Base-by-base conservation (phyloP, 164 flowering plant genomes). In the Paratinospora sagittata region DNA sequence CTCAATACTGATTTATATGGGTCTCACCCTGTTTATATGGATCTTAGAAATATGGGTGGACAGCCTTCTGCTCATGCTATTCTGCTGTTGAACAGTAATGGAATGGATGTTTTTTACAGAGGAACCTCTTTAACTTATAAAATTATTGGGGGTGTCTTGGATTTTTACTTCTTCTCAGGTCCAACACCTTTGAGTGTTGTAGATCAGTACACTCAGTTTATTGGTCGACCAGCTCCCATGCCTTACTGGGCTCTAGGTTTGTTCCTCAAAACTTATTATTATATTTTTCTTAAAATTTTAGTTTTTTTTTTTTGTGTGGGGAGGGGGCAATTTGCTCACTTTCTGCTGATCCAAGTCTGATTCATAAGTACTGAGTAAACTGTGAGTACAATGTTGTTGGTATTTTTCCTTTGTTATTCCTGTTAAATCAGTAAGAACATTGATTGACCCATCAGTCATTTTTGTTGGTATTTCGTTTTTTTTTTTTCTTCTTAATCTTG, bases 191-290 rank as follows among this genome's bases (percentile, higher is more conserved):
- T 95, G 30, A 80, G 37, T 33, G 97, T 92, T 67, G 90, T 91
- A 57, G 97, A 95, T 81, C 99, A 92, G 87, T 92, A 95, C 64
- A 95, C 98, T 24, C 52, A 74, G 12, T 77, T 92, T 27, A 74
- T 90, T 11, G 99, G 99, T 36, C 77, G 99, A 37, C 99, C 98
- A 8, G 99, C 98, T 66, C 89, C 99, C 4, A 95, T 92, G 98
- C 99, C 99, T 70, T 92, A 92, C 82, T 95, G 99, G 98, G 79
- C 99, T 76, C 78, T 92, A 57, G 98, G 98, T 94, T 85, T 80
- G 73, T 49, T 30, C 3, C 37, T 57, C 68, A 34, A 65, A 8
- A 21, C n/a, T 27, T 27, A 27, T 13, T 36, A 24, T 36, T 39
- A n/a, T 43, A 41, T n/a, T 19, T 8, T 17, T 39, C 3, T 11